Evolutionary conservation across 768 basidiomycete genomes (phyloP).

Genomic region (Termitomyces titanicus): DNA sequence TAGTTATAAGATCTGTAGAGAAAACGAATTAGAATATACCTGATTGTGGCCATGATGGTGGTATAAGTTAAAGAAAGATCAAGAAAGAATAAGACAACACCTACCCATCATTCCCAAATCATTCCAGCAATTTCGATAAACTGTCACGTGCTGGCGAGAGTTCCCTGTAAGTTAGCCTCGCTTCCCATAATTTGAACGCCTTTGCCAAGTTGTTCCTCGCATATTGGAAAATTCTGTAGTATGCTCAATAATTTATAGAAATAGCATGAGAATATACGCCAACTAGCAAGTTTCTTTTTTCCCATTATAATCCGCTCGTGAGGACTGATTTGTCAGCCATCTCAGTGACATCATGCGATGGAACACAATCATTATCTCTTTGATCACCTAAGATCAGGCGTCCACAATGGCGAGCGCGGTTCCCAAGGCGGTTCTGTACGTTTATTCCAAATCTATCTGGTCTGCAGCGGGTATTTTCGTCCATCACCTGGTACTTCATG

Average conservation of each 20-base stretch:
- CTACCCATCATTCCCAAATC: not conserved
- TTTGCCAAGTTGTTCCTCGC: too few relatives aligned
- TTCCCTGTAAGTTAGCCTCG: too few relatives aligned
- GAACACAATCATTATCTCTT: too few relatives aligned
- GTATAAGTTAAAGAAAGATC: not conserved
- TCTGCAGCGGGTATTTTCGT: slow-evolving; percentile 51
- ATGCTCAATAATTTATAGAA: too few relatives aligned
- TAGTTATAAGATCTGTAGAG: not conserved
- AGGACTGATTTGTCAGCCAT: too few relatives aligned
- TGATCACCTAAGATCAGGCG: not conserved
- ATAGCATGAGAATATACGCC: too few relatives aligned
- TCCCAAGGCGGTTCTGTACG: slow-evolving; percentile 83
- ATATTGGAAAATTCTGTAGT: too few relatives aligned
- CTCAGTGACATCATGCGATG: not conserved
- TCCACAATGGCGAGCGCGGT: slow-evolving; percentile 30
- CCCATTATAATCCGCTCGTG: too few relatives aligned
- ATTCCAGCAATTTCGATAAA: slow-evolving; percentile 17
- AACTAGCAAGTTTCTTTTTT: too few relatives aligned
- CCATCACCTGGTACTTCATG: not conserved
- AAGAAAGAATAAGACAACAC: not conserved
- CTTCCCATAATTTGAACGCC: too few relatives aligned
- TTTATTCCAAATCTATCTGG: slow-evolving; percentile 58
- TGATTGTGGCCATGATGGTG: slow-evolving; percentile 11
- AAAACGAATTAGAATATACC: not conserved
- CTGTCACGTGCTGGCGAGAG: slow-evolving; percentile 7